Conservation (phyloP, 2,329 filamentous ascomycete genomes). For the Xylariaceae sp. region DNA sequence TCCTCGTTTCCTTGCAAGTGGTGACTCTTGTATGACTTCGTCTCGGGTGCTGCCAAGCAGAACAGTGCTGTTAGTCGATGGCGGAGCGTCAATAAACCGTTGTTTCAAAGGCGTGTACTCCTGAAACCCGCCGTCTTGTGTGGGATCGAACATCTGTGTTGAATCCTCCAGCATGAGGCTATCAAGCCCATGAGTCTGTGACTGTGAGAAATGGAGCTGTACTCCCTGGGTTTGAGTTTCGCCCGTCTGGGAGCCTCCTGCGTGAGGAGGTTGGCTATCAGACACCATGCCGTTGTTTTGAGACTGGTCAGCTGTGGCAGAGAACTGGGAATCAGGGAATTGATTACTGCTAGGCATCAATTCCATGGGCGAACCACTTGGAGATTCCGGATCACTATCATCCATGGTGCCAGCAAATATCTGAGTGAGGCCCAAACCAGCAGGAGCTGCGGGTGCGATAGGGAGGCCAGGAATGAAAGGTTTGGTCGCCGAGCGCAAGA, state of each 20-base stretch:
- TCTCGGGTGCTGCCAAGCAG: conserved; percentile 39
- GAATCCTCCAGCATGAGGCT: conserved; percentile 46
- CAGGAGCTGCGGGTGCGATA: conserved; percentile 47
- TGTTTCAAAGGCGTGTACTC: conserved; percentile 65
- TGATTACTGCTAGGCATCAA: conserved; percentile 54
- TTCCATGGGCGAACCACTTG: conserved; percentile 38
- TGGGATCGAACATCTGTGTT: conserved; percentile 67
- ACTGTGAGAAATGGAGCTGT: conserved; percentile 54
- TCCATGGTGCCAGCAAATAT: conserved; percentile 90
- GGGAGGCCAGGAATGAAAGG: conserved; percentile 65
- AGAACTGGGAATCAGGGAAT: conserved; percentile 56
- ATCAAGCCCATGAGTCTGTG: conserved; percentile 54
- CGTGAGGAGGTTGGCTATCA: conserved; percentile 44
- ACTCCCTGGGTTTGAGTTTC: conserved; percentile 45
- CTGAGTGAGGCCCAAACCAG: conserved; percentile 73
- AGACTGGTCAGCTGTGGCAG: conserved; percentile 52
- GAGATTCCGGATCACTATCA: conserved; percentile 43
- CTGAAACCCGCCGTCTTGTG: conserved; percentile 75
- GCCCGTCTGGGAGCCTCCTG: conserved; percentile 32
- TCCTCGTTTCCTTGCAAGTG: conserved; percentile 57
- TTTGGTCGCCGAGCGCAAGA: conserved; percentile 64
- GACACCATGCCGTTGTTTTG: conserved; percentile 47
- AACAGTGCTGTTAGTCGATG: conserved; percentile 68
- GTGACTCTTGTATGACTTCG: conserved; percentile 54
- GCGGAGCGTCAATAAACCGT: conserved; percentile 59